These are phyloP conservation scores for Eucalyptus cloeziana DNA, from an alignment of 345 rosid genomes.

Conservation along the genomic window DNA sequence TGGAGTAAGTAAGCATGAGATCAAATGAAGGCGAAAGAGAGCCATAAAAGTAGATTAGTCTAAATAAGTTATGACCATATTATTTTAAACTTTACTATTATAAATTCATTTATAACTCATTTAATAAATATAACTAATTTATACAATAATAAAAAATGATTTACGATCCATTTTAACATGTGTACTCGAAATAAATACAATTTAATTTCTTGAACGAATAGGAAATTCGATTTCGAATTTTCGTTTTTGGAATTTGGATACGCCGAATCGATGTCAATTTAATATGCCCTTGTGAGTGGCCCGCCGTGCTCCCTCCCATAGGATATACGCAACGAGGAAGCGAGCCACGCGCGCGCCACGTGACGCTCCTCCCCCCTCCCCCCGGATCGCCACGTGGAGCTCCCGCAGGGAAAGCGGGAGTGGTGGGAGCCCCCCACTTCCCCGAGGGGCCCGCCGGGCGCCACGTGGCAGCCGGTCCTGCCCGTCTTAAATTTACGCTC, in stretches of 20 bases:
- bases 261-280: background rate
- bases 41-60: too few species aligned
- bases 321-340: background rate
- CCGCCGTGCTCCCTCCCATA: background rate
- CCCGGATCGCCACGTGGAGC: background rate
- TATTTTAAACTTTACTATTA: too few species aligned
- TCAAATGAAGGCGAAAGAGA: too few species aligned
- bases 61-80: too few species aligned
- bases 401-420: background rate
- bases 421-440: background rate
- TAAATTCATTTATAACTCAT: too few species aligned
- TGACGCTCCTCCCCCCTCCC: background rate
- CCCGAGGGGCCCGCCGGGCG: background rate
- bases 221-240: background rate
- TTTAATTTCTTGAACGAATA: too few species aligned
- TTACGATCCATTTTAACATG: too few species aligned
- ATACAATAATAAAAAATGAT: too few species aligned
- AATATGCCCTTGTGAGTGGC: background rate
- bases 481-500: background rate
- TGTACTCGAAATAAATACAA: background rate
- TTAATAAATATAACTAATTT: too few species aligned
- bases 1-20: accelerated
- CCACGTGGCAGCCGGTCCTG: background rate
- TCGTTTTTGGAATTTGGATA: background rate
- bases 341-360: background rate